Conservation (phyloP, 495 filamentous ascomycete species). For the Xylaria acuta region DNA sequence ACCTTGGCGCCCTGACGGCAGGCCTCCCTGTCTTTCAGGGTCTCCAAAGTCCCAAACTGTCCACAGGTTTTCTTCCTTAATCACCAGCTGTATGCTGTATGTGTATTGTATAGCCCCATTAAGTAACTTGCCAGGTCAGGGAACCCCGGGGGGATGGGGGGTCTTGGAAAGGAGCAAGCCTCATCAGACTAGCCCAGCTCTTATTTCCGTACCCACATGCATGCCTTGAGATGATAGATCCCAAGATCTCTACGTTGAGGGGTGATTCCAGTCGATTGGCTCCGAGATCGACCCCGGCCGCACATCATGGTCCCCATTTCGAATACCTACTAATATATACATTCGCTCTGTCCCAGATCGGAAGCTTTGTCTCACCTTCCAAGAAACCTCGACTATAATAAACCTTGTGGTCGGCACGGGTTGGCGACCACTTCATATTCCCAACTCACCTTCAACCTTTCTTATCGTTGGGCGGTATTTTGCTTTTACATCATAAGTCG, state of each 20-base stretch:
- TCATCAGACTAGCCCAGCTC: slow-evolving; percentile 29
- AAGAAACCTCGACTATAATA: slow-evolving; percentile 26
- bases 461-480: slow-evolving; percentile 26
- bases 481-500: slow-evolving; percentile 19
- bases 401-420: slow-evolving; percentile 23
- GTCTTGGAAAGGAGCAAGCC: slow-evolving; percentile 29
- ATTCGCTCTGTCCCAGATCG: slow-evolving; percentile 29
- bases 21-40: slow-evolving; percentile 23
- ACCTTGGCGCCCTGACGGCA: slow-evolving; percentile 21
- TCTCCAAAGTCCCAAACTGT: slow-evolving; percentile 20
- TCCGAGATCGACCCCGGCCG: slow-evolving; percentile 30
- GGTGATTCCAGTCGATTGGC: slow-evolving; percentile 32
- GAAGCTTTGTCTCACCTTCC: slow-evolving; percentile 21
- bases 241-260: slow-evolving; percentile 28
- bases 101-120: slow-evolving; percentile 29
- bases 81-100: slow-evolving; percentile 25
- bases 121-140: slow-evolving; percentile 24
- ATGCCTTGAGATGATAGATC: slow-evolving; percentile 27
- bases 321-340: slow-evolving; percentile 23
- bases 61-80: slow-evolving; percentile 10
- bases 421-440: neutral
- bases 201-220: slow-evolving; percentile 33
- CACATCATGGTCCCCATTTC: slow-evolving; percentile 28
- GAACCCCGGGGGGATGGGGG: slow-evolving; percentile 13
- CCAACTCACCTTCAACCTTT: slow-evolving; percentile 24